These are phyloP conservation scores for Lepiota brunneoincarnata DNA, from an alignment of 768 basidiomycete genomes.

Conservation along the genomic window DNA sequence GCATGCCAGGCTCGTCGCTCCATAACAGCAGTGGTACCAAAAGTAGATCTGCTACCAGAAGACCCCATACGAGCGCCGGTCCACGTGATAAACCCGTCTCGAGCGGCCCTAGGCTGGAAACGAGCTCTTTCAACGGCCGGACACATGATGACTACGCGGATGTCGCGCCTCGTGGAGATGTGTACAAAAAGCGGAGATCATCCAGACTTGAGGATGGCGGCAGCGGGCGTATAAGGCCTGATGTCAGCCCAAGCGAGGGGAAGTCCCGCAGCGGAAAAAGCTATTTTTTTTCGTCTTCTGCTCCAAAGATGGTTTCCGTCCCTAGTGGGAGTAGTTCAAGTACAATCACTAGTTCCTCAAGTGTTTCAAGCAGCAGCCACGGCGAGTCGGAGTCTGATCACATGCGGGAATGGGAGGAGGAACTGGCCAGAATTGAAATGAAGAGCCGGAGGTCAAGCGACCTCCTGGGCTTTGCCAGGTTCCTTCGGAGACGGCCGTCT, in stretches of 20 bases:
- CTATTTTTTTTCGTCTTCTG: slow-evolving; percentile 17
- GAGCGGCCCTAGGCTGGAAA: slow-evolving; percentile 9
- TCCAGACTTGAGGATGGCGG: slow-evolving; percentile 1
- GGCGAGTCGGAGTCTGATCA: slow-evolving; percentile 20
- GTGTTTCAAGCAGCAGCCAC: slow-evolving; percentile 23
- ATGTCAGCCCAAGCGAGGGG: slow-evolving; percentile 4
- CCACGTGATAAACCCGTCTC: slow-evolving; percentile 53
- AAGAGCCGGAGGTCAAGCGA: slow-evolving; percentile 52
- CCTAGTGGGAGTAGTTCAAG: slow-evolving; percentile 35
- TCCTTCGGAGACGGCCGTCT: slow-evolving; percentile 31
- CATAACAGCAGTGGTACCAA: not conserved
- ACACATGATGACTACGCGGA: slow-evolving; percentile 1
- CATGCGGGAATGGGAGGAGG: slow-evolving; percentile 75
- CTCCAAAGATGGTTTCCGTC: slow-evolving; percentile 18
- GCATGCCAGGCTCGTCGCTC: not conserved
- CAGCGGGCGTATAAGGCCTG: slow-evolving; percentile 9
- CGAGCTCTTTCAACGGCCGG: slow-evolving; percentile 8
- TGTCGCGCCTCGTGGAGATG: slow-evolving; percentile 5
- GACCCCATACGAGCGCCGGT: slow-evolving; percentile 77
- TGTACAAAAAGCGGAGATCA: slow-evolving; percentile 14
- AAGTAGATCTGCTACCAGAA: slow-evolving; percentile 29
- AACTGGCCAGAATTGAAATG: slow-evolving; percentile 68
- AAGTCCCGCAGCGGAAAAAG: slow-evolving; percentile 13
- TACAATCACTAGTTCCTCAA: slow-evolving; percentile 28
- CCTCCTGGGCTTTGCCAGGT: slow-evolving; percentile 40